A percentile compares a stretch with the other conserved stretches of the same genome.
phyloP scores from a whole-genome alignment of 2,329 filamentous ascomycete genomes.

The Periconia digitata region DNA sequence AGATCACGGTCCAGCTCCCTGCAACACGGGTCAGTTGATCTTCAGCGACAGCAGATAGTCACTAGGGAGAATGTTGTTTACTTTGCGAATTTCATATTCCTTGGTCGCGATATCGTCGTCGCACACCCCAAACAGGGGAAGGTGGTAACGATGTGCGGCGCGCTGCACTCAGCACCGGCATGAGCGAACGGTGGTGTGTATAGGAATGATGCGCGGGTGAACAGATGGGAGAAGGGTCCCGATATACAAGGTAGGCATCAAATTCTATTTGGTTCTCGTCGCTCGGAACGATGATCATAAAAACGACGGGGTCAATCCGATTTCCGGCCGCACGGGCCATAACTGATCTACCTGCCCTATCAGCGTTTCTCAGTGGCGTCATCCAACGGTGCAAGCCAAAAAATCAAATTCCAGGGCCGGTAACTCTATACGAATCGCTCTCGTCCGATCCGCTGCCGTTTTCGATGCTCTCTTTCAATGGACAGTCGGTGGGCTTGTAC shows the following conservation, averaged over 20 bases:
- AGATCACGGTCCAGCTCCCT: constrained; percentile 82
- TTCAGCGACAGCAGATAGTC: background rate
- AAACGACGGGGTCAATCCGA: too few species aligned
- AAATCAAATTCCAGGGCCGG: too few species aligned
- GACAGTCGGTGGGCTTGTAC: too few species aligned
- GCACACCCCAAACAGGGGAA: background rate
- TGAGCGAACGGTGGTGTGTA: background rate
- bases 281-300: too few species aligned
- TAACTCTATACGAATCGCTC: too few species aligned
- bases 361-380: too few species aligned
- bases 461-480: too few species aligned
- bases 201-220: background rate
- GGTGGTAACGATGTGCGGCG: background rate
- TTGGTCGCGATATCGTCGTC: background rate
- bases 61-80: constrained; percentile 34
- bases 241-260: background rate
- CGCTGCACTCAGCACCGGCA: background rate
- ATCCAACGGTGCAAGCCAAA: too few species aligned
- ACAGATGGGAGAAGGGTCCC: background rate
- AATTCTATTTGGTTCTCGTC: background rate
- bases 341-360: too few species aligned
- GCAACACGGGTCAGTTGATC: constrained; percentile 10
- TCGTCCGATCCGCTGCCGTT: too few species aligned
- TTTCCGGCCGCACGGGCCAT: too few species aligned
- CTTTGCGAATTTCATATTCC: constrained; percentile 64